phyloP scores from a whole-genome alignment of 177 flowering plant genomes.

The Vitis hybrid region DNA sequence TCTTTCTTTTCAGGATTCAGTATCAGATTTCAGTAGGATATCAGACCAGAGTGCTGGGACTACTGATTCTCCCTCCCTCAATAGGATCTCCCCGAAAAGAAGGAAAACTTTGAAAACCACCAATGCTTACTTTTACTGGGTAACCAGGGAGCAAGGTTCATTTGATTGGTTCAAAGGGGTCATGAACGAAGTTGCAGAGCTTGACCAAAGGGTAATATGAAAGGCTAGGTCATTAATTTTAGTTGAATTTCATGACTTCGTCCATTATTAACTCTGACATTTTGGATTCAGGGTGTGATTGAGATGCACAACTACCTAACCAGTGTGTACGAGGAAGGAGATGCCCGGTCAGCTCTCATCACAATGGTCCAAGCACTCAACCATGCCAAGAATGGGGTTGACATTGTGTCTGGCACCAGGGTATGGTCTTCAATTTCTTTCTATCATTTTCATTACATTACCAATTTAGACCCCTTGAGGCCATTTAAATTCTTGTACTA shows the following conservation, averaged over 20 bases:
- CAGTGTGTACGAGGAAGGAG: slow-evolving; percentile 98
- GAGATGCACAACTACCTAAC: slow-evolving; percentile 99
- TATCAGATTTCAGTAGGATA: slow-evolving; percentile 43
- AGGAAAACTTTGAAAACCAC: slow-evolving; percentile 76
- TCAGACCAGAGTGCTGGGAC: slow-evolving; percentile 51
- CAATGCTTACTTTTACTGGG: slow-evolving; percentile 99
- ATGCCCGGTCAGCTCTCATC: slow-evolving; percentile 99
- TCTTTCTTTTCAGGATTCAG: slow-evolving; percentile 51
- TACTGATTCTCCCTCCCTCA: slow-evolving; percentile 34
- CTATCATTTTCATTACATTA: neutral
- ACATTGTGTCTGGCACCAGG: slow-evolving; percentile 92
- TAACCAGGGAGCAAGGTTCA: slow-evolving; percentile 98
- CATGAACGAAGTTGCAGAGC: slow-evolving; percentile 96
- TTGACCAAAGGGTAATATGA: slow-evolving; percentile 74
- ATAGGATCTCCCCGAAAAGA: slow-evolving; percentile 45
- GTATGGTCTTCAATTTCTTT: slow-evolving; percentile 34
- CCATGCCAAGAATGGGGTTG: slow-evolving; percentile 98
- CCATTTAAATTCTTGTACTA: too few species aligned
- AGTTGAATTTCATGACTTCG: neutral
- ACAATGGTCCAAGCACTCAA: slow-evolving; percentile 98
- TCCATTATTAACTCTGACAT: slow-evolving; percentile 1
- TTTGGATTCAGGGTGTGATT: slow-evolving; percentile 66
- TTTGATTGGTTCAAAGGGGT: slow-evolving; percentile 99
- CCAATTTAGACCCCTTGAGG: neutral
- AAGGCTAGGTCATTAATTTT: neutral